These are phyloP conservation scores for Globisporangium viniferum DNA, from an alignment of 352 stramenopile species.

Conservation along the genomic window DNA sequence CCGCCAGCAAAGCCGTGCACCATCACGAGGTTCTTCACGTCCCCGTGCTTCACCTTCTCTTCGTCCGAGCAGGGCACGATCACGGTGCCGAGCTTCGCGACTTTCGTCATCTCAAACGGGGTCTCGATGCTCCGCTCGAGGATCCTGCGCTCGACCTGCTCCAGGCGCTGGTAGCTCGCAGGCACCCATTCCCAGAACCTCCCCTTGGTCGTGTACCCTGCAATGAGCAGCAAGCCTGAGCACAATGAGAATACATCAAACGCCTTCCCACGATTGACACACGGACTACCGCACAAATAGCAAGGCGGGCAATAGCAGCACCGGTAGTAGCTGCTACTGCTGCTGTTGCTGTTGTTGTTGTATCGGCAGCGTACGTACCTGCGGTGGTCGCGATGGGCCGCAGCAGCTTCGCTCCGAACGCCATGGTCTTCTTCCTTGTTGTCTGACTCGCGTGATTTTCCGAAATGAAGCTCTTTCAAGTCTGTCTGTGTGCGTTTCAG, in stretches of 20 bases:
- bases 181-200: constrained; percentile 72
- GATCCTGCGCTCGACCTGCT: constrained; percentile 62
- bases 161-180: constrained; percentile 62
- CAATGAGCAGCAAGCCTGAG: constrained; percentile 41
- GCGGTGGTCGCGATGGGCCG: not conserved
- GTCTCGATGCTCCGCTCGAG: constrained; percentile 39
- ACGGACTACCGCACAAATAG: not conserved
- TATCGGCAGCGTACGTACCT: not conserved
- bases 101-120: constrained; percentile 76
- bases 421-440: not conserved
- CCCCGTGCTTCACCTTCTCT: constrained; percentile 29
- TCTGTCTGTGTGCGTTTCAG: too few species aligned
- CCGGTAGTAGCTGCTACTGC: too few species aligned
- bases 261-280: not conserved
- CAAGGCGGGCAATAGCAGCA: not conserved
- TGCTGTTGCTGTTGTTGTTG: too few species aligned
- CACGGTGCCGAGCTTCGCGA: constrained; percentile 74
- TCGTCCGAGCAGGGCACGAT: constrained; percentile 72
- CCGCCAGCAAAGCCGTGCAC: constrained; percentile 79
- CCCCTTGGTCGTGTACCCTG: constrained; percentile 56
- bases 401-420: not conserved
- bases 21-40: constrained; percentile 69
- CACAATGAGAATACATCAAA: constrained; percentile 17
- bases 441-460: not conserved
- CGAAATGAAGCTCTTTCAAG: not conserved